Evolutionary conservation across 1,284 basidiomycete genomes (phyloP).

Genomic region (Boletus subluridellus): DNA sequence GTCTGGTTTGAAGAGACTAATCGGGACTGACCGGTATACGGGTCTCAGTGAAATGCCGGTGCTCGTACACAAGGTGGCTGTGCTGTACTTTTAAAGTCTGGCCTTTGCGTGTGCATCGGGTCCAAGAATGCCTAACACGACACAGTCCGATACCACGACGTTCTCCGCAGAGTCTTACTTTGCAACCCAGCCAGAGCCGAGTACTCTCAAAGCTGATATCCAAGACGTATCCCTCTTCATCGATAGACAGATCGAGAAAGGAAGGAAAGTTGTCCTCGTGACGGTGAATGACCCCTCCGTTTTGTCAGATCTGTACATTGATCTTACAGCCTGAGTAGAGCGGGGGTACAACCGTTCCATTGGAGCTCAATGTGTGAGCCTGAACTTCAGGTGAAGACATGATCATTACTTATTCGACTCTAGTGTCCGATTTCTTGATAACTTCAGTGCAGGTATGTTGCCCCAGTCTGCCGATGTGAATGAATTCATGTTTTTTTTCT

Average conservation of each 20-base stretch:
- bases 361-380: slow-evolving; percentile 94
- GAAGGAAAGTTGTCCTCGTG: slow-evolving; percentile 84
- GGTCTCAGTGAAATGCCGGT: not conserved
- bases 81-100: not conserved
- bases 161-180: slow-evolving; percentile 90
- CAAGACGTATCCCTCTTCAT: slow-evolving; percentile 68
- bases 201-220: slow-evolving; percentile 64
- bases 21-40: not conserved
- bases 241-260: slow-evolving; percentile 56
- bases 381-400: slow-evolving; percentile 4
- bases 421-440: slow-evolving; percentile 96
- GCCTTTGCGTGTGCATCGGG: not conserved
- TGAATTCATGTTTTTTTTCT: not conserved
- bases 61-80: slow-evolving; percentile 9
- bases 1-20: no score
- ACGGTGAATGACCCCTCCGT: slow-evolving; percentile 61
- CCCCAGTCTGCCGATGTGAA: not conserved
- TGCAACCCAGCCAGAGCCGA: slow-evolving; percentile 74
- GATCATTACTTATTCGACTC: slow-evolving; percentile 26
- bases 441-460: slow-evolving; percentile 89
- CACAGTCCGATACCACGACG: slow-evolving; percentile 14
- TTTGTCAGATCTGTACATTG: slow-evolving; percentile 7
- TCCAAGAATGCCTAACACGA: slow-evolving; percentile 18
- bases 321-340: slow-evolving; percentile 52
- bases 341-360: slow-evolving; percentile 91